These are phyloP conservation scores for Candida easanensis DNA, from an alignment of 805 yeast species.

Conservation along the genomic window DNA sequence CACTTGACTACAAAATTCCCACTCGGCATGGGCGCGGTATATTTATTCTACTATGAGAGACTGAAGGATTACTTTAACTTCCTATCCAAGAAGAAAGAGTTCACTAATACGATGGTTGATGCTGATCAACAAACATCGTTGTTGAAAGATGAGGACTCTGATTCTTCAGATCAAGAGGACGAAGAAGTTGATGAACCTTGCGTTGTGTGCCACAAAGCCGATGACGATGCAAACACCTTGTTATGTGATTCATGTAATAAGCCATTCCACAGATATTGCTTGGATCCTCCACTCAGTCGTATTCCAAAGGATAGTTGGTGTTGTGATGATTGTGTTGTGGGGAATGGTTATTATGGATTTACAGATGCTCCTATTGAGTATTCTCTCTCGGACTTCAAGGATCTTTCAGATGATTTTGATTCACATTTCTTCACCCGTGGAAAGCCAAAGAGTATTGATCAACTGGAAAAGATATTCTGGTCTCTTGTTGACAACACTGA, in stretches of 20 bases:
- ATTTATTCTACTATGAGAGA: conserved; percentile 24
- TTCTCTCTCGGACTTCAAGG: conserved; percentile 57
- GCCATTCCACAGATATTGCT: conserved; percentile 64
- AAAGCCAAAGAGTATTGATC: conserved; percentile 36
- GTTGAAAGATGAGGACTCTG: conserved; percentile 18
- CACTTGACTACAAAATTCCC: conserved; percentile 17
- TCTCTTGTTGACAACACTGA: conserved; percentile 38
- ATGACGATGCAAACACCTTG: conserved; percentile 45
- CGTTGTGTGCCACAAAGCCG: conserved; percentile 44
- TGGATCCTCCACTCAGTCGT: conserved; percentile 50
- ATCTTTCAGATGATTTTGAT: conserved; percentile 50
- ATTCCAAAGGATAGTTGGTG: conserved; percentile 70
- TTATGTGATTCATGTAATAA: conserved; percentile 75
- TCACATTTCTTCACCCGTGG: conserved; percentile 33
- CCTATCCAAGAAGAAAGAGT: conserved; percentile 26
- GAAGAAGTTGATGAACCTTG: conserved; percentile 38
- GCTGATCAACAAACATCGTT: conserved; percentile 33
- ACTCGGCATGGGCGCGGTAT: conserved; percentile 2
- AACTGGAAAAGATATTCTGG: conserved; percentile 72
- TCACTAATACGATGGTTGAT: conserved; percentile 20
- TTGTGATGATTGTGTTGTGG: conserved; percentile 81
- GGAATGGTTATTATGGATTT: conserved; percentile 86
- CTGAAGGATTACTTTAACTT: conserved; percentile 34
- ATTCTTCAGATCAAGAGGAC: conserved; percentile 14
- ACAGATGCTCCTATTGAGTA: conserved; percentile 61